These are phyloP conservation scores for Gracilaria gracilis DNA, from an alignment of 23 red algal genomes.

Conservation along the genomic window DNA sequence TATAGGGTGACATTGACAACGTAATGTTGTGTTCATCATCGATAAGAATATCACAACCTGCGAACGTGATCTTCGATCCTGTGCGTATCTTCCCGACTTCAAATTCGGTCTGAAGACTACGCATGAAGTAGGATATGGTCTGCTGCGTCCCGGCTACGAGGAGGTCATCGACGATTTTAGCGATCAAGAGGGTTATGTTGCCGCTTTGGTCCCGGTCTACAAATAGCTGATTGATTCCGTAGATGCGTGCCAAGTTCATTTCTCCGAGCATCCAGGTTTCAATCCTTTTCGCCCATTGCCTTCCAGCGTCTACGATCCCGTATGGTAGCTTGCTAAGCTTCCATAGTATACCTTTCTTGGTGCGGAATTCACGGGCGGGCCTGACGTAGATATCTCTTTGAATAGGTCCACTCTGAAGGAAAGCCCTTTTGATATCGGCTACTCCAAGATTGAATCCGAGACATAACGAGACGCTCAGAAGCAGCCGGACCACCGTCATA, in stretches of 20 bases:
- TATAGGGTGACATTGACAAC: background rate
- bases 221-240: conserved; percentile 14
- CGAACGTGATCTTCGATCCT: background rate
- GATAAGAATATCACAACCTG: background rate
- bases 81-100: no score
- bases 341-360: conserved; percentile 5
- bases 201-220: background rate
- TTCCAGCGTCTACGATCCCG: conserved; percentile 24
- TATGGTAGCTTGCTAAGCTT: conserved; percentile 37
- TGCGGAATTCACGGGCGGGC: no score
- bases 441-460: background rate
- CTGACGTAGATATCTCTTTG: conserved; percentile 13
- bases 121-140: background rate
- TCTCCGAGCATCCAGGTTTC: conserved; percentile 31
- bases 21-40: conserved; percentile 2
- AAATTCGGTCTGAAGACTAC: background rate
- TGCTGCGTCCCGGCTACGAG: conserved; percentile 15
- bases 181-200: conserved; percentile 11
- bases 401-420: no score
- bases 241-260: background rate
- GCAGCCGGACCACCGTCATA: background rate
- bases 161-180: conserved; percentile 35
- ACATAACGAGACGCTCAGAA: background rate
- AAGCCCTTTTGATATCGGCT: no score
- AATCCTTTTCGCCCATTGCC: no score